A percentile compares a stretch with the other conserved stretches of the same genome.
These are phyloP conservation scores for Leishmania major DNA, from an alignment of 208 protist genomes.

Conservation along the genomic window DNA sequence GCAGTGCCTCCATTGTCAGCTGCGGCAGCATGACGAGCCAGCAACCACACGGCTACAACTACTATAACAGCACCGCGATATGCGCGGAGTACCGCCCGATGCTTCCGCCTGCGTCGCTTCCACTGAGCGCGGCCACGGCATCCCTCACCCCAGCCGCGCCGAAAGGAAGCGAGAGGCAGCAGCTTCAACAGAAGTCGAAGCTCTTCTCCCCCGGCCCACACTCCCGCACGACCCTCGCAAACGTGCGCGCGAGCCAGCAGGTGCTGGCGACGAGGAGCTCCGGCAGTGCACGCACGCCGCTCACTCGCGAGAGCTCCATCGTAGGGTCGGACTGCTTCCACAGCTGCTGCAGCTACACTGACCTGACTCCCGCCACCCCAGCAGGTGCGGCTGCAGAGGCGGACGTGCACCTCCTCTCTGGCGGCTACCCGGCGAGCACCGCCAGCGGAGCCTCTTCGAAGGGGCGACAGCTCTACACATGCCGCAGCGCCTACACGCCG, in stretches of 20 bases:
- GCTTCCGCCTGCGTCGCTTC: conserved; percentile 1
- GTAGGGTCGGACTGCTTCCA: conserved; percentile 26
- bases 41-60: conserved; percentile 27
- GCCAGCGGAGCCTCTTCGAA: background rate
- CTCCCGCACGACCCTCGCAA: conserved; percentile 10
- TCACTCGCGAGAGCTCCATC: conserved; percentile 19
- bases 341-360: conserved; percentile 20
- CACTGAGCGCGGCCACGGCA: background rate
- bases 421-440: background rate
- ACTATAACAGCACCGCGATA: conserved; percentile 27
- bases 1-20: conserved; percentile 21
- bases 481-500: conserved; percentile 7
- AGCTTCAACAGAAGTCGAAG: background rate
- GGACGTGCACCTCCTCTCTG: conserved; percentile 5
- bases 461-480: conserved; percentile 4
- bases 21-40: conserved; percentile 27
- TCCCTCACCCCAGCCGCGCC: background rate
- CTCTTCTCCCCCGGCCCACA: background rate
- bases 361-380: background rate
- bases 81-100: background rate
- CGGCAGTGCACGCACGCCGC: background rate
- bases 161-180: background rate
- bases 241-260: conserved; percentile 20
- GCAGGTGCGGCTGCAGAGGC: background rate
- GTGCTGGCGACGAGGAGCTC: background rate